Base-by-base conservation (phyloP, 176 grass and related monocot species). In the Typha latifolia region DNA sequence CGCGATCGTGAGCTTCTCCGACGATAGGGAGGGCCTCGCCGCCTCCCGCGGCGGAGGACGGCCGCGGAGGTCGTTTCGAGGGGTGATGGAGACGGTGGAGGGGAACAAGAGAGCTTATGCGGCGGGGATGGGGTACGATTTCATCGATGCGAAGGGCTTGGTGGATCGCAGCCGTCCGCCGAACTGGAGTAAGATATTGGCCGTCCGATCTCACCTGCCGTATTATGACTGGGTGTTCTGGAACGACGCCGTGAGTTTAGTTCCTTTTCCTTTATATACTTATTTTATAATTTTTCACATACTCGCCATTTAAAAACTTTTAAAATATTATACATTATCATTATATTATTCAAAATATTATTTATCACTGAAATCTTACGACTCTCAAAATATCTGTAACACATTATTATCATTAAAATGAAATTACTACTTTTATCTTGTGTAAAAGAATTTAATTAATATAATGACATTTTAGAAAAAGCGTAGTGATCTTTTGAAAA, bases 151-250 rank as follows among this genome's bases (percentile, higher is more conserved):
- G 12, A 62, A 72, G 0, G 14, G 12, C 0, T 20, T 87, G 62
- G 62, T 91, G 11, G 85, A 96, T 73, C 74, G 48, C n/a, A 10
- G 69, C 53, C 92, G 88, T 47, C 92, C 92, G 32, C 82, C 92
- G 12, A 77, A 79, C 77, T 91, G 88, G 82, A 96, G 92, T 77
- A 96, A 96, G 81, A 74, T 96, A 63, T 69, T 91, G 49, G 82
- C 80, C 49, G 82, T 96, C 47, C 87, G 72, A 29, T 62, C 77
- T 4, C 63, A 14, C 22, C 85, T 96, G 9, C 69, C 22, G 23
- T 61, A 20, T 52, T 79, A 91, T 68, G 82, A 91, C 56, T 89
- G 92, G 92, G 85, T 96, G 26, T 89, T 96, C 73, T 96, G 92
- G 88, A 96, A 96, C 55, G 88, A 91, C 63, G 92, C 80, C 37